phyloP scores from a whole-genome alignment of 2,329 filamentous ascomycete genomes.

The Trichocomaceae sp. region DNA sequence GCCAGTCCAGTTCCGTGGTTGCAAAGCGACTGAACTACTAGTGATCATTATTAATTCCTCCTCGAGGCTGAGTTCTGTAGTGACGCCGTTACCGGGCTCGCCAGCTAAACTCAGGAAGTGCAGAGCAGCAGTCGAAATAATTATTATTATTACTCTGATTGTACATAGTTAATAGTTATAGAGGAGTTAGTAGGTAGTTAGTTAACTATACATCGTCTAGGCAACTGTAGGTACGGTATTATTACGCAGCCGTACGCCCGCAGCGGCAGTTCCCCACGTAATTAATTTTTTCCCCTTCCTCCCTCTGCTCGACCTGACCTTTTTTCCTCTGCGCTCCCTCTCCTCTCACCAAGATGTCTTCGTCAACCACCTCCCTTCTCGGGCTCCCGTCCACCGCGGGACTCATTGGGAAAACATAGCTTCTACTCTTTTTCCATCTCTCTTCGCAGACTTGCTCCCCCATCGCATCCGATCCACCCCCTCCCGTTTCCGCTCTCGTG shows the following conservation, averaged over 20 bases:
- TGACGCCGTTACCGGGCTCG: too few species aligned
- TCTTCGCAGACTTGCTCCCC: conserved; percentile 12
- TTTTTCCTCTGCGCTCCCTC: conserved; percentile 17
- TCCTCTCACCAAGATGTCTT: conserved; percentile 28
- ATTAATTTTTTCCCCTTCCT: conserved; percentile 13
- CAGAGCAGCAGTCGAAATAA: too few species aligned
- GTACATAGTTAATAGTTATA: too few species aligned
- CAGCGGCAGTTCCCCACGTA: conserved; percentile 17
- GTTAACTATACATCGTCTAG: too few species aligned
- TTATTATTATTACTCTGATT: too few species aligned
- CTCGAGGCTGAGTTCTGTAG: too few species aligned
- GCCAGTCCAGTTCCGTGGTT: conserved; percentile 1
- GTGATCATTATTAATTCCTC: not conserved
- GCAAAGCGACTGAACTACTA: not conserved
- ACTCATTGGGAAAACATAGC: conserved; percentile 39
- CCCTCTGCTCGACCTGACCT: conserved; percentile 11
- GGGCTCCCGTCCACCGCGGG: conserved; percentile 39
- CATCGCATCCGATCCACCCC: conserved; percentile 12
- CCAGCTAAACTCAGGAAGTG: too few species aligned
- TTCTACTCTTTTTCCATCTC: conserved; percentile 14
- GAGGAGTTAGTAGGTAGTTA: too few species aligned
- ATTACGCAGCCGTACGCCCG: too few species aligned
- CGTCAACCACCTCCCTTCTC: conserved; percentile 26
- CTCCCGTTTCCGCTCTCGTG: conserved; percentile 10
- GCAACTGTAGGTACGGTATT: too few species aligned